Evolutionary conservation across 2,329 filamentous ascomycete genomes (phyloP), one percentile per base, ranked within the genome.

Genomic region (Penicillium brevicompactum): DNA sequence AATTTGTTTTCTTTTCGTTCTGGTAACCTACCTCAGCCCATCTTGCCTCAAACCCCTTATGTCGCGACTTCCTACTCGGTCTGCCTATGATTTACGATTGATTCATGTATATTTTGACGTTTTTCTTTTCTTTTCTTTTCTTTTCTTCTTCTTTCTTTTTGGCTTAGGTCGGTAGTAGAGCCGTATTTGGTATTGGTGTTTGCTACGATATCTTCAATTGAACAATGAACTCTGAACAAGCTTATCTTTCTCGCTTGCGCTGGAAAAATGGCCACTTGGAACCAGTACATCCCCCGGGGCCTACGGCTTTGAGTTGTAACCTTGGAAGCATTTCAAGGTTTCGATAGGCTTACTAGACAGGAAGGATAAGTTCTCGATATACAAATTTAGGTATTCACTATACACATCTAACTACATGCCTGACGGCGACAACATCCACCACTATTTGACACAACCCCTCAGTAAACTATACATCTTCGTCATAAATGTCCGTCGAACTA

Each of bases 11-110:
- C 32, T 14, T 18, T n/a, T 5, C 5, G 11, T 16, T 34, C 43
- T 13, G 6, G 31, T n/a, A n/a, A n/a, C n/a, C n/a, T n/a, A n/a
- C n/a, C n/a, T n/a, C n/a, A n/a, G n/a, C n/a, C n/a, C n/a, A n/a
- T n/a, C n/a, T 43, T 32, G 21, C 9, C 32, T 42, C 18, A 24
- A 5, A 8, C 13, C 7, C 8, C 4, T 14, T 37, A 4, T 21
- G 13, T 9, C 11, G 14, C 21, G 4, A 37, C 14, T 37, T 38
- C 13, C 8, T 18, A 30, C 7, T 18, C 48, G 13, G 31, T 37
- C 24, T n/a, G 31, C 6, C 21, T 16, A 53, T 32, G 51, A 53
- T 53, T 53, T 43, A 53, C 21, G 51, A 53, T 43, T 43, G 30
- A 9, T 16, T 53, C 13, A 43, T 53, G 45, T 53, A 53, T 38